Conservation (phyloP, 2,329 filamentous ascomycete genomes). For the Penicillium polonicum region DNA sequence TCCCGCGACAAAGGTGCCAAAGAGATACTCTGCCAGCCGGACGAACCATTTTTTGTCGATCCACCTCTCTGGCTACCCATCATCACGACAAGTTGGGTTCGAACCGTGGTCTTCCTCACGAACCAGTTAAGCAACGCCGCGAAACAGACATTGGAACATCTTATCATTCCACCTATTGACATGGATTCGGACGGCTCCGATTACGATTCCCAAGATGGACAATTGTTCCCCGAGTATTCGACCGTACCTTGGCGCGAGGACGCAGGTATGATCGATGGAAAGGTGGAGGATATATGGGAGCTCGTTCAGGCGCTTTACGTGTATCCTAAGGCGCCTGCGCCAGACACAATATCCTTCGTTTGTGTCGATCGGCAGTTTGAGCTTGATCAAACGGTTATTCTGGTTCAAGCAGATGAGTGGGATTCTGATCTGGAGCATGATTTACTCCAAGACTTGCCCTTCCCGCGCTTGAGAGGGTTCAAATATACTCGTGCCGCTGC, state of each 20-base stretch:
- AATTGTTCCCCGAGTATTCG: not conserved
- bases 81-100: not conserved
- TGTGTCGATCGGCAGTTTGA: not conserved
- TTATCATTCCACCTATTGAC: not conserved
- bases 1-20: not conserved
- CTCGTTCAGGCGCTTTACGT: not conserved
- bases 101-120: not conserved
- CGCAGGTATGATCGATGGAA: not conserved
- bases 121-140: not conserved
- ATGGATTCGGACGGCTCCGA: not conserved
- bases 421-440: not conserved
- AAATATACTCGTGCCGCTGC: not conserved
- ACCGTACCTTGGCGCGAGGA: not conserved
- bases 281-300: not conserved
- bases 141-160: not conserved
- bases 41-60: not conserved
- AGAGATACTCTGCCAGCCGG: not conserved
- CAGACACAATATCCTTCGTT: not conserved
- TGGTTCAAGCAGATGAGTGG: not conserved
- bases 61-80: not conserved
- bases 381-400: not conserved
- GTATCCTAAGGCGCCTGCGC: not conserved
- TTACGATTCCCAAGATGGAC: not conserved
- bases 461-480: not conserved
- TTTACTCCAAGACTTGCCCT: not conserved